A percentile compares a stretch with the other conserved stretches of the same genome.
These are phyloP conservation scores for Solanum arcanum DNA, from an alignment of 257 asterid genomes.

Conservation along the genomic window DNA sequence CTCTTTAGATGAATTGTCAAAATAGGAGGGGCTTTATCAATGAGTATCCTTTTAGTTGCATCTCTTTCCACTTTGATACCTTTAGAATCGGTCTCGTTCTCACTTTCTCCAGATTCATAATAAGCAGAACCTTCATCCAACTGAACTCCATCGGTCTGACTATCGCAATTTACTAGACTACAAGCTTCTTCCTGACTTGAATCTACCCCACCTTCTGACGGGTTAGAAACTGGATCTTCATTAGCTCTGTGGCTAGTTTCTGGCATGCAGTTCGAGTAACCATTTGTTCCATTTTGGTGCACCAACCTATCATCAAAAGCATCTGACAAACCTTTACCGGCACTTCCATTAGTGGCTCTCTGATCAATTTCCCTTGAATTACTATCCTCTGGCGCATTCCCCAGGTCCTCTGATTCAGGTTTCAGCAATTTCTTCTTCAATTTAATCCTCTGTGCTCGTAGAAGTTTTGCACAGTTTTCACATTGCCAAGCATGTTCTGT, in stretches of 20 bases:
- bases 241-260: conserved; percentile 16
- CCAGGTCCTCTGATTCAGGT: conserved; percentile 4
- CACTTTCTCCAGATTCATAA: conserved; percentile 28
- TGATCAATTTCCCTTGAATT: neutral
- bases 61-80: conserved; percentile 74
- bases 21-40: conserved; percentile 59
- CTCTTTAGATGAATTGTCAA: conserved; percentile 82
- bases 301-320: conserved; percentile 9
- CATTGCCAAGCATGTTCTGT: conserved; percentile 94
- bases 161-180: conserved; percentile 3
- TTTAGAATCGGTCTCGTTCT: conserved; percentile 27
- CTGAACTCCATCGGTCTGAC: neutral
- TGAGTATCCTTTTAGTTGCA: conserved; percentile 68
- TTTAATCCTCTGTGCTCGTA: conserved; percentile 31
- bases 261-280: conserved; percentile 6
- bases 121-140: conserved; percentile 12
- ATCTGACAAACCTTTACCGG: conserved; percentile 12
- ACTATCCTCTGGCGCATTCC: conserved; percentile 15
- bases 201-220: conserved; percentile 9
- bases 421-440: conserved; percentile 19
- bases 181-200: conserved; percentile 9
- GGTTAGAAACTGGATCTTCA: conserved; percentile 10
- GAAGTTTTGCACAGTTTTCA: conserved; percentile 71
- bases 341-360: conserved; percentile 7
- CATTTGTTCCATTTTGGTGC: conserved; percentile 14